phyloP scores from a whole-genome alignment of 768 basidiomycete species.

The Phanerodontia chrysosporium region DNA sequence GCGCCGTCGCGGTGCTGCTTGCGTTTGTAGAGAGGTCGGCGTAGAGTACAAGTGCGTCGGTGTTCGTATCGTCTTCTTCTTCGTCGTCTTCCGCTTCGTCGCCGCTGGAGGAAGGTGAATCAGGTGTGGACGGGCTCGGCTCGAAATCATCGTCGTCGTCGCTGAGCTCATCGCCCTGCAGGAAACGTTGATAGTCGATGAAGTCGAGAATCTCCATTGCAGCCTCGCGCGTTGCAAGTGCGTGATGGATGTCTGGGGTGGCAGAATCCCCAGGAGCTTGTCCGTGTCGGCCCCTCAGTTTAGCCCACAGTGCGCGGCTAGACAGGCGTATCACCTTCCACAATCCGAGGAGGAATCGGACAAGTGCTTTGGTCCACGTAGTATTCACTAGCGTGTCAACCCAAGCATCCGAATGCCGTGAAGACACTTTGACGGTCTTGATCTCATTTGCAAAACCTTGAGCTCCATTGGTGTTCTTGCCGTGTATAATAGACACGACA shows the following conservation, averaged over 20 bases:
- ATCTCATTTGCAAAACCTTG: slow-evolving; percentile 51
- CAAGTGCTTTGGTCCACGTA: slow-evolving; percentile 37
- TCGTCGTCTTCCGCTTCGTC: slow-evolving; percentile 13
- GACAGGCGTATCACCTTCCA: slow-evolving; percentile 14
- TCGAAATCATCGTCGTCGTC: slow-evolving; percentile 40
- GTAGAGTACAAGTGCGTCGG: slow-evolving; percentile 47
- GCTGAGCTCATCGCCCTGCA: slow-evolving; percentile 52
- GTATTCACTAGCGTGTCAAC: slow-evolving; percentile 26
- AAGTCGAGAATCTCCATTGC: slow-evolving; percentile 25
- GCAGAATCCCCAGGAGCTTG: background rate
- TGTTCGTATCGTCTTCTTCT: slow-evolving; percentile 26
- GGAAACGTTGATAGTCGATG: slow-evolving; percentile 51
- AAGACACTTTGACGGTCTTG: slow-evolving; percentile 33
- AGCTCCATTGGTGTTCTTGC: slow-evolving; percentile 22
- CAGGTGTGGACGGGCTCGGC: slow-evolving; percentile 9
- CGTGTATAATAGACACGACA: slow-evolving; percentile 33
- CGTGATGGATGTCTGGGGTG: background rate
- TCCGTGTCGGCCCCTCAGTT: background rate
- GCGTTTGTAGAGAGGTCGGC: slow-evolving; percentile 45
- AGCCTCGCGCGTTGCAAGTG: slow-evolving; percentile 1
- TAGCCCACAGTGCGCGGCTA: slow-evolving; percentile 6
- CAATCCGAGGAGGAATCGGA: slow-evolving; percentile 24
- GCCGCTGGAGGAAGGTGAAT: background rate
- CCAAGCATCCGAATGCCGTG: slow-evolving; percentile 33
- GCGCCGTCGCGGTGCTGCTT: slow-evolving; percentile 30